A percentile compares a stretch with the other conserved stretches of the same genome.
Conservation (phyloP, 148 eudicot species). For the Rhododendron mucronatum region DNA sequence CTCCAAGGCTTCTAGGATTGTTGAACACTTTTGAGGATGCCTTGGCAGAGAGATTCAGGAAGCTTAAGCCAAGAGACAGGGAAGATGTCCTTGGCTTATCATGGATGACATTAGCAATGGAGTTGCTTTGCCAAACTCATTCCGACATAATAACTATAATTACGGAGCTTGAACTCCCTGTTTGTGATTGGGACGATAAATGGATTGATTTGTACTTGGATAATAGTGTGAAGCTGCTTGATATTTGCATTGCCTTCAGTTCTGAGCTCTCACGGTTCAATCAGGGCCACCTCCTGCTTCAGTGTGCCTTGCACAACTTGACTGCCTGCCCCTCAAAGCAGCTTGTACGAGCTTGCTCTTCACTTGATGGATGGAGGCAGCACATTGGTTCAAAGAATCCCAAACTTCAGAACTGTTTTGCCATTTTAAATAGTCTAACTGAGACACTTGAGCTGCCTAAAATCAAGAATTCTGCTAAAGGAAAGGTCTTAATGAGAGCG, state of each 20-base stretch:
- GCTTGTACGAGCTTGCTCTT: slow-evolving; percentile 39
- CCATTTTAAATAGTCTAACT: slow-evolving; percentile 44
- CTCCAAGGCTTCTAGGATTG: slow-evolving; percentile 44
- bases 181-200: slow-evolving; percentile 76
- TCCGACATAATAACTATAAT: slow-evolving; percentile 61
- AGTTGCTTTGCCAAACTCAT: slow-evolving; percentile 62
- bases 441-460: slow-evolving; percentile 64
- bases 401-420: slow-evolving; percentile 53
- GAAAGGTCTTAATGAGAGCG: slow-evolving; percentile 77
- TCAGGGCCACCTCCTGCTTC: slow-evolving; percentile 70
- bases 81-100: slow-evolving; percentile 56
- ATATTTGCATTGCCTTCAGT: slow-evolving; percentile 65
- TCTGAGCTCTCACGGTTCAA: slow-evolving; percentile 66
- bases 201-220: slow-evolving; percentile 93
- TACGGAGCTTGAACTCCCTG: slow-evolving; percentile 75
- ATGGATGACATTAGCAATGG: slow-evolving; percentile 72
- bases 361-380: slow-evolving; percentile 71
- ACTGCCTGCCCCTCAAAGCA: slow-evolving; percentile 28
- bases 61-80: slow-evolving; percentile 47
- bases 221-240: slow-evolving; percentile 75
- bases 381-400: slow-evolving; percentile 50
- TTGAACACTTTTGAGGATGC: slow-evolving; percentile 62
- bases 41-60: slow-evolving; percentile 50
- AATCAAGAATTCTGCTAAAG: slow-evolving; percentile 77
- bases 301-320: slow-evolving; percentile 44